Conservation (phyloP, 345 rosid species). For the Gossypium stocksii region DNA sequence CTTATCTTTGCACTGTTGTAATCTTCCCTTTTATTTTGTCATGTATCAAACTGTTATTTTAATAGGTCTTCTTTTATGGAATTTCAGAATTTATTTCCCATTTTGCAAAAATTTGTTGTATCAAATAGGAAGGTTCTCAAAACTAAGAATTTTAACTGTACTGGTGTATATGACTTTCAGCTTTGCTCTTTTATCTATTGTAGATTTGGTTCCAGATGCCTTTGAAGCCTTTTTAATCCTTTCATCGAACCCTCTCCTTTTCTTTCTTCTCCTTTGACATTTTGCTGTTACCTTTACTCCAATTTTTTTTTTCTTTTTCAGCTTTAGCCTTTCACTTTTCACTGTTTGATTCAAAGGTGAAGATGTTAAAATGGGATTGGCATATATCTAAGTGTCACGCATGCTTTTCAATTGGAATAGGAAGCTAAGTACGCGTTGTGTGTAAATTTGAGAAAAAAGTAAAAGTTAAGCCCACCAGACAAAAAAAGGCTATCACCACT, state of each 20-base stretch:
- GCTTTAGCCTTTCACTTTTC: conserved; percentile 1
- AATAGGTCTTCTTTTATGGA: not conserved
- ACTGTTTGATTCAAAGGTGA: conserved; percentile 32
- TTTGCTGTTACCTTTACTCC: conserved; percentile 13
- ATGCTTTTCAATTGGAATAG: conserved; percentile 1
- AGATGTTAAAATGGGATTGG: conserved; percentile 13
- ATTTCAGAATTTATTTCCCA: conserved; percentile 3
- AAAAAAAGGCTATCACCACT: conserved; percentile 10
- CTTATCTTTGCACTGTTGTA: conserved; percentile 17
- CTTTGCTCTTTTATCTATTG: not conserved
- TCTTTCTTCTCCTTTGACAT: conserved; percentile 13
- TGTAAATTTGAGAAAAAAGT: not conserved
- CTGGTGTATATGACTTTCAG: not conserved
- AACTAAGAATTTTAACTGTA: not conserved
- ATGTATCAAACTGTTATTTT: not conserved
- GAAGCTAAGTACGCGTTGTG: not conserved
- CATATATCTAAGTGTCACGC: not conserved
- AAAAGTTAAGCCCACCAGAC: conserved; percentile 11
- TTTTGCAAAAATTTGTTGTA: conserved; percentile 8
- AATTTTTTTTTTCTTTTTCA: conserved; percentile 3
- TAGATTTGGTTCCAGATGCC: not conserved
- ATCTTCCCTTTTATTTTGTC: not conserved
- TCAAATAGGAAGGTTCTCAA: not conserved
- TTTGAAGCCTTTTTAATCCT: not conserved
- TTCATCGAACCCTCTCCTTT: not conserved